phyloP scores from a whole-genome alignment of 2,329 filamentous ascomycete genomes.

The Lasiodiplodia theobromae region DNA sequence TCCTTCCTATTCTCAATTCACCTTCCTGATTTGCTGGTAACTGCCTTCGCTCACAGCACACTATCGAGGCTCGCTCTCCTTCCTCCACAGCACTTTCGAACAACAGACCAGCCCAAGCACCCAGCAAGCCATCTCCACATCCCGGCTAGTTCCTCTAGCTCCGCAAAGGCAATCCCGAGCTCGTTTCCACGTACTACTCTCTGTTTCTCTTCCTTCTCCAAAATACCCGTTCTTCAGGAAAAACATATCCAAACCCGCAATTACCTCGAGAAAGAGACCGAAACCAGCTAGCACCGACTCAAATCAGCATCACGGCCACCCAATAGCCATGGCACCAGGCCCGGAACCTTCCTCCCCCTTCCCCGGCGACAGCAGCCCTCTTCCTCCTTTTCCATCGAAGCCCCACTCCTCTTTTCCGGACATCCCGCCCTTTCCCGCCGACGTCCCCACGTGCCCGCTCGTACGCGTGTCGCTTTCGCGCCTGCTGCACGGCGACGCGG shows the following conservation, averaged over 20 bases:
- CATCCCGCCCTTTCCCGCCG: constrained; percentile 52
- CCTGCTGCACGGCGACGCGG: constrained; percentile 44
- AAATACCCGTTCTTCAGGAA: background rate
- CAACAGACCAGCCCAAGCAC: background rate
- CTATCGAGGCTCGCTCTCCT: background rate
- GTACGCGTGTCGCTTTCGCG: constrained; percentile 51
- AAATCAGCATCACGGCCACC: background rate
- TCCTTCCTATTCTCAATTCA: background rate
- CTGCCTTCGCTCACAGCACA: background rate
- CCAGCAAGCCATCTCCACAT: background rate
- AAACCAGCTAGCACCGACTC: background rate
- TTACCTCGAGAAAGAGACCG: background rate
- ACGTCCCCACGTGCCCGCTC: constrained; percentile 50
- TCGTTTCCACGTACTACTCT: background rate
- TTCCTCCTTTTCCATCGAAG: constrained; percentile 33
- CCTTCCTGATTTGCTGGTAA: background rate
- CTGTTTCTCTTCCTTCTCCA: background rate
- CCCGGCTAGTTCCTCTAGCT: background rate
- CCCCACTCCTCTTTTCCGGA: constrained; percentile 36
- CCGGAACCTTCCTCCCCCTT: background rate
- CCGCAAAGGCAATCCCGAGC: background rate
- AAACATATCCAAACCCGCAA: background rate
- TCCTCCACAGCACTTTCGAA: background rate
- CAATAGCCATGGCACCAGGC: background rate
- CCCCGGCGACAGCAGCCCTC: background rate